These are phyloP conservation scores for Emydomyces testavorans DNA, from an alignment of 2,329 filamentous ascomycete genomes.

Conservation along the genomic window DNA sequence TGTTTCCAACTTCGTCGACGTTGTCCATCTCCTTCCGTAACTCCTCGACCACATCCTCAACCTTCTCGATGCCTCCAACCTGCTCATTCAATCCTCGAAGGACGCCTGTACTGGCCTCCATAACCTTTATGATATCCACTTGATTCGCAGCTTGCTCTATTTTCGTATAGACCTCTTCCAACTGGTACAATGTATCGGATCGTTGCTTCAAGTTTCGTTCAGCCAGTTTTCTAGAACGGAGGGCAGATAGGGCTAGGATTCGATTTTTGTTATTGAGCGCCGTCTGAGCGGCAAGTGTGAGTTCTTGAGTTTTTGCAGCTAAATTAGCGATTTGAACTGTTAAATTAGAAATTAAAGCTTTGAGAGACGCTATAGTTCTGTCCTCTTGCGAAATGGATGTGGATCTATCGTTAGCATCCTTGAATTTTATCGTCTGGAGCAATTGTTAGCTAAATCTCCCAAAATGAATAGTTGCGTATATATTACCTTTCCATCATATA, in stretches of 20 bases:
- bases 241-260: conserved; percentile 60
- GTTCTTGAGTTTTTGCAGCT: conserved; percentile 40
- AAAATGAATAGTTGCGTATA: conserved; percentile 12
- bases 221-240: conserved; percentile 71
- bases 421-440: conserved; percentile 61
- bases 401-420: conserved; percentile 38
- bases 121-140: conserved; percentile 67
- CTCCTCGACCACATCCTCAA: conserved; percentile 63
- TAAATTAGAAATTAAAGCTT: conserved; percentile 58
- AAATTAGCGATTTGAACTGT: conserved; percentile 56
- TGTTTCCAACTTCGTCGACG: conserved; percentile 68
- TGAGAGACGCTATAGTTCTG: conserved; percentile 66
- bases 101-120: conserved; percentile 65
- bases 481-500: conserved; percentile 39
- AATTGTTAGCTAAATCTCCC: conserved; percentile 23
- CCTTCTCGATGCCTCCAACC: conserved; percentile 63
- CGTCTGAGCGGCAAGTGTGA: conserved; percentile 50
- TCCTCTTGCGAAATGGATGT: conserved; percentile 63
- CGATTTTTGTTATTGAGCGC: conserved; percentile 64
- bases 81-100: conserved; percentile 62
- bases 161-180: conserved; percentile 71
- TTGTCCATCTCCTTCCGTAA: conserved; percentile 69
- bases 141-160: conserved; percentile 81
- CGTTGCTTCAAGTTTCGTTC: conserved; percentile 63
- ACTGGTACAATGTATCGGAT: conserved; percentile 60